Percentiles rank a stretch among this genome's conserved stretches.
phyloP scores from a whole-genome alignment of 208 protist species.

The Acanthamoeba triangularis region DNA sequence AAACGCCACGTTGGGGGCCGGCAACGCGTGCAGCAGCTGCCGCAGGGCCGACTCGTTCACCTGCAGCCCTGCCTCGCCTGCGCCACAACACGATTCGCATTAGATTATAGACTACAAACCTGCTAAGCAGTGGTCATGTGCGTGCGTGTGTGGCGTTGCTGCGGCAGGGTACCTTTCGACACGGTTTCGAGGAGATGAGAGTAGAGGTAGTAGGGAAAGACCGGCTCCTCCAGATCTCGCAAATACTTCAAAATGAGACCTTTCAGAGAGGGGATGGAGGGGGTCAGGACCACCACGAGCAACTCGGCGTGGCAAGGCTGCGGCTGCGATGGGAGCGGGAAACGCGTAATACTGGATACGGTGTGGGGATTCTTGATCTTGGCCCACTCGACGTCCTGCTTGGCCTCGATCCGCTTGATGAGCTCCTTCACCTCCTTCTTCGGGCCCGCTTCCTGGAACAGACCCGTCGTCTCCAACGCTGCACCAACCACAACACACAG shows the following conservation, averaged over 20 bases:
- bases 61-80: not conserved
- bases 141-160: too few species aligned
- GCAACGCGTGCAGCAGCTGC: conserved; percentile 38
- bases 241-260: conserved; percentile 22
- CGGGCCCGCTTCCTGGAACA: conserved; percentile 29
- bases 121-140: too few species aligned
- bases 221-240: conserved; percentile 32
- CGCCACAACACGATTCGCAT: not conserved
- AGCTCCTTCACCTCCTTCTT: conserved; percentile 65
- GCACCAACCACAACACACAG: not conserved
- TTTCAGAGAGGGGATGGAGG: not conserved
- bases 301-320: not conserved
- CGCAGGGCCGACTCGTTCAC: conserved; percentile 32
- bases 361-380: conserved; percentile 62
- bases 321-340: not conserved
- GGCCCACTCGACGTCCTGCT: conserved; percentile 34
- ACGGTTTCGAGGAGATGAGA: conserved; percentile 45
- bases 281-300: not conserved
- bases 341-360: not conserved
- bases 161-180: not conserved
- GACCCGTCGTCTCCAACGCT: conserved; percentile 42
- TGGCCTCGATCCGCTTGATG: conserved; percentile 48
- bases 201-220: conserved; percentile 45
- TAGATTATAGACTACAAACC: too few species aligned
- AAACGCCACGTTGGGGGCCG: conserved; percentile 33